Percentiles rank a stretch among this genome's conserved stretches.
phyloP scores from a whole-genome alignment of 345 rosid genomes.

The Dovyalis caffra region DNA sequence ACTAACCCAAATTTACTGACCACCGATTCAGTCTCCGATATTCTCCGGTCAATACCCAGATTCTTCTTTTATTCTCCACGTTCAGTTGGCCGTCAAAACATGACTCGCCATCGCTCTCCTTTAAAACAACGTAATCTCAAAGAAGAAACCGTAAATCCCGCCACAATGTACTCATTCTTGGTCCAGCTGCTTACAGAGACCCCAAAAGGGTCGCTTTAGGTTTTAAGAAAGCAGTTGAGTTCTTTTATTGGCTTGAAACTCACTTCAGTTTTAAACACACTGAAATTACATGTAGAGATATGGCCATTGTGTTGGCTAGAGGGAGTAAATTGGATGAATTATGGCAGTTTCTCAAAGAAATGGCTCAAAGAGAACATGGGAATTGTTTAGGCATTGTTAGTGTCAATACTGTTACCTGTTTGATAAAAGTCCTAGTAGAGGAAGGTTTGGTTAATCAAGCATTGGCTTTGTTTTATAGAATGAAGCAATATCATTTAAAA shows the following conservation, averaged over 20 bases:
- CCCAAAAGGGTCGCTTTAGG: conserved; percentile 54
- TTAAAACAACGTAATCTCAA: conserved; percentile 58
- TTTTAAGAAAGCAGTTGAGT: conserved; percentile 57
- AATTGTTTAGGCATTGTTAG: conserved; percentile 33
- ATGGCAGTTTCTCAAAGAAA: conserved; percentile 69
- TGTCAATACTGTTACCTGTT: conserved; percentile 60
- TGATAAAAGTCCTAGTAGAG: conserved; percentile 91
- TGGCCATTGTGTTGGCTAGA: conserved; percentile 65
- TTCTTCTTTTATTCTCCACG: conserved; percentile 71
- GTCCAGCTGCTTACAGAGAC: conserved; percentile 76
- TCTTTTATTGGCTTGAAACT: conserved; percentile 48
- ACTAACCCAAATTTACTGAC: conserved; percentile 28
- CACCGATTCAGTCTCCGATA: conserved; percentile 46
- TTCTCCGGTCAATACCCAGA: conserved; percentile 64
- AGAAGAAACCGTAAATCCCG: conserved; percentile 36
- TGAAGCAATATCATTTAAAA: conserved; percentile 70
- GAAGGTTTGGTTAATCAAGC: conserved; percentile 86
- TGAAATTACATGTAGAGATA: conserved; percentile 72
- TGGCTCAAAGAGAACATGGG: conserved; percentile 20
- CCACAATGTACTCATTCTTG: conserved; percentile 45
- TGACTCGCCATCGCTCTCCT: conserved; percentile 75
- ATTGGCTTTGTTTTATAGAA: conserved; percentile 58
- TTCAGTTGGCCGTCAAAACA: conserved; percentile 71
- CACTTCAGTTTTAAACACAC: conserved; percentile 47
- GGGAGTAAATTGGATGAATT: conserved; percentile 51